Evolutionary conservation across 1,284 basidiomycete species (phyloP), one percentile per base, ranked within the genome.

Genomic region (Hortiboletus rubellus): DNA sequence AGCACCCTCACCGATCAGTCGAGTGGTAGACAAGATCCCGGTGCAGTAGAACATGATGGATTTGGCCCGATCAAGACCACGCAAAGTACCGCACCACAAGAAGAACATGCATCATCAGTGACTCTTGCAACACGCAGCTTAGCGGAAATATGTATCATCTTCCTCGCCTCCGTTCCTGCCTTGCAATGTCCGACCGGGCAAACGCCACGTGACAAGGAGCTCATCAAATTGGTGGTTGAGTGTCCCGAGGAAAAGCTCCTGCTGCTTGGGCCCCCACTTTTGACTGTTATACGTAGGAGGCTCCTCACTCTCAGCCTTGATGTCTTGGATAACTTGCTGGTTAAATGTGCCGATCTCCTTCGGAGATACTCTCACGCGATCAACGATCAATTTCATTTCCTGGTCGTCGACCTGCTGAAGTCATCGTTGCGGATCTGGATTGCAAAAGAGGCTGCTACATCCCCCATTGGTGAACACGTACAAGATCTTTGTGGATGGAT

Each of bases 361-460:
- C 61, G 63, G 11, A 68, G 77, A 12, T 92, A 95, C 71, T 72
- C 76, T 5, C 87, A 85, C 67, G 74, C 79, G 1, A 74, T 80
- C 40, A 85, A 82, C 57, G 82, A 85, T 52, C 74, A 71, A 7
- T 73, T 88, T 27, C 81, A 85, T 9, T 68, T 82, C 17, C 67
- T 90, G 31, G 76, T 80, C 5, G 73, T 91, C 17, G 76, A 81
- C n/a, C 79, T 93, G 53, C 72, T 96, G 27, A 79, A 84, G 37
- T 82, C 84, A 5, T 90, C 91, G 0, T 70, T 84, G 49, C 72
- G 80, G 41, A 63, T 85, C 1, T 97, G 94, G 93, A 67, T 82
- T n/a, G 63, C 73, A 22, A 66, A 69, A 9, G 63, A 76, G 47
- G 67, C 70, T 15, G 65, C 68, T 15, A 66, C 75, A 17, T 67